Percentiles rank a stretch among this genome's conserved stretches.
phyloP scores from a whole-genome alignment of 345 rosid species.

The Eucalyptus sp. region DNA sequence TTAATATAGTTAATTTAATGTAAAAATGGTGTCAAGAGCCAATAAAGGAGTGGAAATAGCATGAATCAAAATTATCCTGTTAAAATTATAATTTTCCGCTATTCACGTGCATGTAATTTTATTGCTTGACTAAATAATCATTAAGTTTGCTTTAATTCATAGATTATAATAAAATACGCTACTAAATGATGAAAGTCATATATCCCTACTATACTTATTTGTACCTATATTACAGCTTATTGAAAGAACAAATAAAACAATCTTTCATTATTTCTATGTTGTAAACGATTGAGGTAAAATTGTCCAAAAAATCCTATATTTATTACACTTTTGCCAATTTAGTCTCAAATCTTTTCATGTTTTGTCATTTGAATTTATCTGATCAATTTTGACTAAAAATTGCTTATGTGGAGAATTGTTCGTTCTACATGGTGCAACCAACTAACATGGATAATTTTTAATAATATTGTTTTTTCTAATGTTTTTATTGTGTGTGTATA shows the following conservation, averaged over 20 bases:
- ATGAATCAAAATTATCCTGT: rapidly evolving
- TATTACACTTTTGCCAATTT: not conserved
- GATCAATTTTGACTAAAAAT: no score
- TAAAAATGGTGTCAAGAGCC: no score
- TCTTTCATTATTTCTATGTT: not conserved
- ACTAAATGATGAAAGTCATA: not conserved
- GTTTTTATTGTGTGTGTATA: no score
- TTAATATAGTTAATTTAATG: no score
- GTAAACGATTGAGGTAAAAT: not conserved
- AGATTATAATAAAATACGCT: not conserved
- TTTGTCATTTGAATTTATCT: not conserved
- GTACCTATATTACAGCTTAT: not conserved
- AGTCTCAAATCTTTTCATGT: not conserved
- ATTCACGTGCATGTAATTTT: not conserved
- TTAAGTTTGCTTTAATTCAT: not conserved
- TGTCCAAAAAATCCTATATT: not conserved
- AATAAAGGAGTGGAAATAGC: no score
- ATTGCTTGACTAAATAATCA: not conserved
- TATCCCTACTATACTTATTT: not conserved
- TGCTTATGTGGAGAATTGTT: no score
- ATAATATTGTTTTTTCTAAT: no score
- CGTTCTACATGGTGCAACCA: no score
- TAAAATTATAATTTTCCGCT: not conserved
- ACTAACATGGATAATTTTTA: not conserved
- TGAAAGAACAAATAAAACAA: not conserved